Percentiles rank a stretch among this genome's conserved stretches.
Evolutionary conservation across 768 basidiomycete species (phyloP).

Genomic region (Lactifluus rugatus): DNA sequence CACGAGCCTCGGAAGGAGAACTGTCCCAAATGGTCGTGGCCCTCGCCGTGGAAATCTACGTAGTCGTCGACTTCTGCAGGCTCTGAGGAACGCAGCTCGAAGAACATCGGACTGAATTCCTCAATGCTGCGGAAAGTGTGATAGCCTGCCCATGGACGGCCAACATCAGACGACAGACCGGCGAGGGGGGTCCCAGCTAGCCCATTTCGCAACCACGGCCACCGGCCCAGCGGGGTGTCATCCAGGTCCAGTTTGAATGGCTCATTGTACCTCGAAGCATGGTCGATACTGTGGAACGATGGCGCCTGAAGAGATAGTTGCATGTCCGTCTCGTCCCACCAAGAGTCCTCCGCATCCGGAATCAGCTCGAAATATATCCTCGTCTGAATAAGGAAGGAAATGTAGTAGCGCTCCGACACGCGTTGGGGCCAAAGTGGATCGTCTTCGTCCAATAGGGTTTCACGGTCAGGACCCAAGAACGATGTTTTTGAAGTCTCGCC

Average conservation of each 20-base stretch:
- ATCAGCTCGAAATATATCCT: neutral
- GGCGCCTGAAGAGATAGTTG: neutral
- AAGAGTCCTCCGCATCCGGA: too few relatives aligned
- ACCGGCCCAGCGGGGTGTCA: too few relatives aligned
- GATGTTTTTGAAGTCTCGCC: too few relatives aligned
- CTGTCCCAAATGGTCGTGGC: too few relatives aligned
- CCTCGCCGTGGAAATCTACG: too few relatives aligned
- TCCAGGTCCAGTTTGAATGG: neutral
- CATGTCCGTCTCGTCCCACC: too few relatives aligned
- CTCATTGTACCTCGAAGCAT: neutral
- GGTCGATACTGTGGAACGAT: neutral
- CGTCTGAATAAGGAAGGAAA: neutral
- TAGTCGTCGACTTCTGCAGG: too few relatives aligned
- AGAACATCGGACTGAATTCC: neutral
- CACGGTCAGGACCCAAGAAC: too few relatives aligned
- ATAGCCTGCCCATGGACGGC: neutral
- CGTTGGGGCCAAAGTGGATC: neutral
- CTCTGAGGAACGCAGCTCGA: neutral
- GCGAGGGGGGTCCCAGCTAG: slow-evolving; percentile 3
- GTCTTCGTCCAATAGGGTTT: too few relatives aligned
- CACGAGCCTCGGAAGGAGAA: too few relatives aligned
- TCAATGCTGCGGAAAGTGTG: neutral
- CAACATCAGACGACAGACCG: neutral
- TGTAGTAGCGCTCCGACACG: neutral
- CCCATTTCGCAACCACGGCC: slow-evolving; percentile 3